Conservation (phyloP, 495 filamentous ascomycete species). For the Pseudoneurospora amorphoporcata region DNA sequence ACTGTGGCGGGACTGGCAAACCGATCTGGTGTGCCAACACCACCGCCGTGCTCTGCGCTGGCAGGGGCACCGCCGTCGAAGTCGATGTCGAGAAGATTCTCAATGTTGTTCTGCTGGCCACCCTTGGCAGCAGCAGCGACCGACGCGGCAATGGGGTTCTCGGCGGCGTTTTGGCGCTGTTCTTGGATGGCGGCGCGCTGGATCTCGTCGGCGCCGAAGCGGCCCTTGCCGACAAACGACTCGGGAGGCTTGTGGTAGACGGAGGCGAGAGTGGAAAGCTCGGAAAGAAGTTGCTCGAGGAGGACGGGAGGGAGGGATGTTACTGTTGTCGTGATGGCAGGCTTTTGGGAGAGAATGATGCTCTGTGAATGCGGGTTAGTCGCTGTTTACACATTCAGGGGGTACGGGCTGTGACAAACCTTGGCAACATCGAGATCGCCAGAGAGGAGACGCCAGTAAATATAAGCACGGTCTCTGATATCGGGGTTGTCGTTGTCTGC, state of each 20-base stretch:
- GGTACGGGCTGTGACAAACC: background rate
- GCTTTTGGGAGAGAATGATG: conserved; percentile 95
- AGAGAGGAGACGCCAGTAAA: conserved; percentile 98
- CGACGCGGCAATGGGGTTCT: conserved; percentile 87
- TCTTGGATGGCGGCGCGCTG: conserved; percentile 95
- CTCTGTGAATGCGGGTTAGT: conserved; percentile 13
- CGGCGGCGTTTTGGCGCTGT: conserved; percentile 79
- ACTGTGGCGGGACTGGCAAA: conserved; percentile 50
- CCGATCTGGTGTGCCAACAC: conserved; percentile 68
- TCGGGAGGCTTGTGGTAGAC: conserved; percentile 97
- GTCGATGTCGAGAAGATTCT: conserved; percentile 96
- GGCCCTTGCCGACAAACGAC: conserved; percentile 89
- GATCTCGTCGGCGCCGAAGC: conserved; percentile 81
- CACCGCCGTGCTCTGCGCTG: conserved; percentile 64
- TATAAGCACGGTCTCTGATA: conserved; percentile 88
- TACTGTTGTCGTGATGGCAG: conserved; percentile 89
- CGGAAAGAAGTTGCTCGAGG: conserved; percentile 93
- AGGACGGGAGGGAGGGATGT: conserved; percentile 88
- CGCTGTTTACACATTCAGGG: background rate
- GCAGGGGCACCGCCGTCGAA: conserved; percentile 93
- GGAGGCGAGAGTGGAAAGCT: conserved; percentile 90
- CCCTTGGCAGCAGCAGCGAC: conserved; percentile 58
- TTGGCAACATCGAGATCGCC: conserved; percentile 82
- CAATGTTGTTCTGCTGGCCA: conserved; percentile 62
- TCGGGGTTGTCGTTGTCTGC: conserved; percentile 98